Percentiles rank a stretch among this genome's conserved stretches.
Evolutionary conservation across 2,329 filamentous ascomycete genomes (phyloP).

Genomic region (Elsinoe perseae): DNA sequence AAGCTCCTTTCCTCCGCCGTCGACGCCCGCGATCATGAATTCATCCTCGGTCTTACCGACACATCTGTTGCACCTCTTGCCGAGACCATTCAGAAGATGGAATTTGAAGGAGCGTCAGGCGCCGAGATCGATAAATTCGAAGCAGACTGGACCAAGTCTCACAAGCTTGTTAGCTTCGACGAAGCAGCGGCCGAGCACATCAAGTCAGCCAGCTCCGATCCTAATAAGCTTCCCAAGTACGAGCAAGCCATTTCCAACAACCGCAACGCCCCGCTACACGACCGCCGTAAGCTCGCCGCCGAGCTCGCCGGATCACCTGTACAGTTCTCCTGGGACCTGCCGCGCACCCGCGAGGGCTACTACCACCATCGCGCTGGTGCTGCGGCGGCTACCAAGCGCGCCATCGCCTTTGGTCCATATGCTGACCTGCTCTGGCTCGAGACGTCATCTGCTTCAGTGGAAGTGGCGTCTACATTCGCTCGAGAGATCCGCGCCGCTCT

Average conservation of each 20-base stretch:
- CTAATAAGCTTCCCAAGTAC: conserved; percentile 17
- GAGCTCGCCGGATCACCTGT: conserved; percentile 60
- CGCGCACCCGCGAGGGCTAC: conserved; percentile 86
- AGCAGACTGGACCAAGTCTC: conserved; percentile 76
- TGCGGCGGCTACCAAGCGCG: conserved; percentile 81
- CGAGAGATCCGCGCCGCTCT: conserved; percentile 61
- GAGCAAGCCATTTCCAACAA: conserved; percentile 37
- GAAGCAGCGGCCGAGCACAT: conserved; percentile 51
- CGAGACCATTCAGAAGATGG: conserved; percentile 86
- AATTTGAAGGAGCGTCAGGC: conserved; percentile 66
- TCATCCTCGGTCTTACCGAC: conserved; percentile 81
- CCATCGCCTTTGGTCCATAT: conserved; percentile 82
- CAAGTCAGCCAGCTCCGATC: conserved; percentile 22
- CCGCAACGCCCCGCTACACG: conserved; percentile 67
- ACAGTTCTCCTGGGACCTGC: conserved; percentile 83
- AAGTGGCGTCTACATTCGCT: conserved; percentile 67
- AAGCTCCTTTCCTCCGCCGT: conserved; percentile 84
- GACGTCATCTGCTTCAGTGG: conserved; percentile 79
- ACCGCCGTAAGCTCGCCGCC: conserved; percentile 64
- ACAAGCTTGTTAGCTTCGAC: conserved; percentile 82
- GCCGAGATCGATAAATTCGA: conserved; percentile 81
- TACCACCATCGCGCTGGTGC: conserved; percentile 86
- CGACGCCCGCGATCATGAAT: conserved; percentile 92
- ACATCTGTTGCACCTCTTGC: conserved; percentile 68
- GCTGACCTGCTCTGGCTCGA: conserved; percentile 97